Percentiles rank a stretch among this genome's conserved stretches.
Evolutionary conservation across 2,329 filamentous ascomycete species (phyloP).

Genomic region (Claviceps fusiformis): DNA sequence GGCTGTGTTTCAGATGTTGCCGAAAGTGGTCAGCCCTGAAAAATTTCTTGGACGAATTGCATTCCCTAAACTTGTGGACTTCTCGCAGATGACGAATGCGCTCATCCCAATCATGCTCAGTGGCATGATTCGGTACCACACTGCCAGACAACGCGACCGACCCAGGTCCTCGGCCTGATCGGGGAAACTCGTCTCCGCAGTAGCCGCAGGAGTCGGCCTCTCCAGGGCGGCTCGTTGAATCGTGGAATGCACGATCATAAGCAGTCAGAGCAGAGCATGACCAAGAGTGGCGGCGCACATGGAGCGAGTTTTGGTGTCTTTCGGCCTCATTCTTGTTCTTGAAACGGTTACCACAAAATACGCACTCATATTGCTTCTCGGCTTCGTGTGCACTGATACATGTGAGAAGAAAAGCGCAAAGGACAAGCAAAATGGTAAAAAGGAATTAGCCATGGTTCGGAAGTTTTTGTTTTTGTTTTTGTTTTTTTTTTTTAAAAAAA

Average conservation of each 20-base stretch:
- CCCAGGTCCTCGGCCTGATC: conserved; percentile 30
- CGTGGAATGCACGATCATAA: conserved; percentile 75
- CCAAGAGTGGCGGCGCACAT: conserved; percentile 88
- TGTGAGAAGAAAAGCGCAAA: too few relatives aligned
- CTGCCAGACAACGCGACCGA: conserved; percentile 20
- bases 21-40: conserved; percentile 95
- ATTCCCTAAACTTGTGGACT: conserved; percentile 93
- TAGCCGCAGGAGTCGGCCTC: conserved; percentile 80
- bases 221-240: conserved; percentile 53
- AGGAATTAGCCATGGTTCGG: background rate
- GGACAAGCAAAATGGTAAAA: too few relatives aligned
- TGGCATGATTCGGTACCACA: conserved; percentile 34
- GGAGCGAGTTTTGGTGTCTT: conserved; percentile 87
- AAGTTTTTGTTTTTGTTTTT: too few relatives aligned
- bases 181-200: conserved; percentile 78
- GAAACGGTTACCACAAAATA: conserved; percentile 87
- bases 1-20: conserved; percentile 95
- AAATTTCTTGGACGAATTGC: conserved; percentile 97
- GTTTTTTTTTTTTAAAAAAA: too few relatives aligned
- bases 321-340: conserved; percentile 99
- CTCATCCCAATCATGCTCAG: conserved; percentile 76
- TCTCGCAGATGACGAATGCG: conserved; percentile 78
- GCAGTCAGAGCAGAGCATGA: conserved; percentile 77
- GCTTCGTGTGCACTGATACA: conserved; percentile 67
- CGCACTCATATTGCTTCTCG: conserved; percentile 92